Percentiles rank a stretch among this genome's conserved stretches.
Evolutionary conservation across 129 eudicot species (phyloP).

Genomic region (Silybum marianum): DNA sequence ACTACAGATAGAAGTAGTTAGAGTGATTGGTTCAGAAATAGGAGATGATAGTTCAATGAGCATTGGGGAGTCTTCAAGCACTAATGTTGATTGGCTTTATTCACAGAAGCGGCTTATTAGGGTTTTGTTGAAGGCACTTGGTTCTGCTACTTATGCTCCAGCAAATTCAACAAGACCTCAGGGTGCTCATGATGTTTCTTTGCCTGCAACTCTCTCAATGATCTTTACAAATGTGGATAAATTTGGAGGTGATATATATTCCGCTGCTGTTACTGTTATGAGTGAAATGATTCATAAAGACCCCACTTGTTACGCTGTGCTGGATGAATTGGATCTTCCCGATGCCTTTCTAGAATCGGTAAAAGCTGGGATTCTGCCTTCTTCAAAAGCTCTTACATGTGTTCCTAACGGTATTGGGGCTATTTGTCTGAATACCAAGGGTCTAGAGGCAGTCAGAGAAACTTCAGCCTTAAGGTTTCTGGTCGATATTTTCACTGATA

Average conservation of each 20-base stretch:
- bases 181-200: slow-evolving; percentile 65
- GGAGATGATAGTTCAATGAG: slow-evolving; percentile 50
- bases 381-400: slow-evolving; percentile 88
- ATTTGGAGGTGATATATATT: slow-evolving; percentile 93
- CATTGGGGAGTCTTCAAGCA: slow-evolving; percentile 49
- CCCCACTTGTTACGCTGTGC: slow-evolving; percentile 78
- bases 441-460: slow-evolving; percentile 83
- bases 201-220: slow-evolving; percentile 65
- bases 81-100: slow-evolving; percentile 49
- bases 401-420: slow-evolving; percentile 96
- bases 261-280: slow-evolving; percentile 93
- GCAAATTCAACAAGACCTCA: slow-evolving; percentile 72
- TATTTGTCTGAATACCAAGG: slow-evolving; percentile 89
- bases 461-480: slow-evolving; percentile 73
- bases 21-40: slow-evolving; percentile 59
- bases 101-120: slow-evolving; percentile 79
- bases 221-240: slow-evolving; percentile 72
- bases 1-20: slow-evolving; percentile 80
- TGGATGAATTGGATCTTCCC: slow-evolving; percentile 93
- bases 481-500: slow-evolving; percentile 71
- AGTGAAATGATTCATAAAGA: slow-evolving; percentile 97
- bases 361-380: slow-evolving; percentile 70
- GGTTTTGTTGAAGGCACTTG: slow-evolving; percentile 87
- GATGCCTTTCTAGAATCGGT: slow-evolving; percentile 75
- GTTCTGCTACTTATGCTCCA: slow-evolving; percentile 91